Percentiles rank a stretch among this genome's conserved stretches.
Conservation (phyloP, 805 yeast species). For the Starmerella cellae region DNA sequence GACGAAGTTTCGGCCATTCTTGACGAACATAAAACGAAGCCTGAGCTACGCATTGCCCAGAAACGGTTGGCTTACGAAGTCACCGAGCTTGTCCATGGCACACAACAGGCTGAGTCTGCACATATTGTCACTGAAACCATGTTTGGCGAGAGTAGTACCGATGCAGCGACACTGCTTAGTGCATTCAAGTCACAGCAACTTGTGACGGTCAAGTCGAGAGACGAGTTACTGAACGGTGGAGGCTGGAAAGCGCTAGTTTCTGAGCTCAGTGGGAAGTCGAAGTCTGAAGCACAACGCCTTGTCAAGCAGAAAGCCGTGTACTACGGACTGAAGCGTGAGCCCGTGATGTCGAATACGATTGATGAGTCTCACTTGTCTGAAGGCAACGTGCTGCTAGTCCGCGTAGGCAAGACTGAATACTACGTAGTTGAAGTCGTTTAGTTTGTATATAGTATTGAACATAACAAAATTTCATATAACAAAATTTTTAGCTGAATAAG, state of each 20-base stretch:
- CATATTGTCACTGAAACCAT: constrained; percentile 52
- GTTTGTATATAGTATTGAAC: neutral
- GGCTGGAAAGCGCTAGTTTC: constrained; percentile 44
- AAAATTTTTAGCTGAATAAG: too few relatives aligned
- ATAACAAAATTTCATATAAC: neutral
- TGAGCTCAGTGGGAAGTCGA: constrained; percentile 30
- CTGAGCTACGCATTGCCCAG: constrained; percentile 63
- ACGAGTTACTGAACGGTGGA: constrained; percentile 28
- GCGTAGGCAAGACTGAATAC: constrained; percentile 54
- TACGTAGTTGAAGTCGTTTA: constrained; percentile 22
- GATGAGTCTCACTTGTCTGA: constrained; percentile 37
- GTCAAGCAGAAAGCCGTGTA: constrained; percentile 63
- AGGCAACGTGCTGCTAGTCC: constrained; percentile 47
- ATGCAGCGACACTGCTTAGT: constrained; percentile 33
- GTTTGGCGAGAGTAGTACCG: constrained; percentile 44
- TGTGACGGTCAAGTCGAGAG: constrained; percentile 29
- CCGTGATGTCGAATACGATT: constrained; percentile 37
- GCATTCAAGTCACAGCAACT: constrained; percentile 51
- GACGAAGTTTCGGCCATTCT: constrained; percentile 43
- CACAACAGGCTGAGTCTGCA: constrained; percentile 57
- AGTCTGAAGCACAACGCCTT: constrained; percentile 45
- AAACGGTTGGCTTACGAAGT: constrained; percentile 67
- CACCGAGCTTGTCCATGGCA: constrained; percentile 77
- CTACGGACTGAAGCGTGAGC: constrained; percentile 46
- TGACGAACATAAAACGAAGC: constrained; percentile 40